Percentiles rank a stretch among this genome's conserved stretches.
These are phyloP conservation scores for Aspergillus novoparasiticus DNA, from an alignment of 2,329 filamentous ascomycete genomes.

Conservation along the genomic window DNA sequence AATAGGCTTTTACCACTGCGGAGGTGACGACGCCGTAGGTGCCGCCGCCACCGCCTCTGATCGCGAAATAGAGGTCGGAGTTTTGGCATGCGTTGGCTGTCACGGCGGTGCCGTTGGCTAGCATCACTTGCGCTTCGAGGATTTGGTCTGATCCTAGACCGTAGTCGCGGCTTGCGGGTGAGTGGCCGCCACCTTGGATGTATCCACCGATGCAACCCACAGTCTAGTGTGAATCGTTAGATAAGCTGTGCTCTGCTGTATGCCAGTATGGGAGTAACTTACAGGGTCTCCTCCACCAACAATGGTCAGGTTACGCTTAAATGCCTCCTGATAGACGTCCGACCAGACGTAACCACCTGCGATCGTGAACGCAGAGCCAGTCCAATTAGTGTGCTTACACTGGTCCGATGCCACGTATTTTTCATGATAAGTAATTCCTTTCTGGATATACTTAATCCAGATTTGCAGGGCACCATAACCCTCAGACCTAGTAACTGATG, in stretches of 20 bases:
- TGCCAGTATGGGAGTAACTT: neutral
- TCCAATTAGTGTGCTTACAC: slow-evolving; percentile 33
- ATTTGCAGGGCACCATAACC: slow-evolving; percentile 34
- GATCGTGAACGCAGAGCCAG: slow-evolving; percentile 38
- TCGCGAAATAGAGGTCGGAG: slow-evolving; percentile 33
- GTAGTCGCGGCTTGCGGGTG: slow-evolving; percentile 41
- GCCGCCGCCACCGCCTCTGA: slow-evolving; percentile 45
- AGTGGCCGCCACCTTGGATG: slow-evolving; percentile 47
- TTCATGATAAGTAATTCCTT: slow-evolving; percentile 31
- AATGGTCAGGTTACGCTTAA: slow-evolving; percentile 28
- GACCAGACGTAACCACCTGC: slow-evolving; percentile 25
- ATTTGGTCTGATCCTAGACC: slow-evolving; percentile 50
- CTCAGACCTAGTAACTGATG: slow-evolving; percentile 23
- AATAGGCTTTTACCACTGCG: slow-evolving; percentile 21
- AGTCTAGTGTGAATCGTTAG: slow-evolving; percentile 9
- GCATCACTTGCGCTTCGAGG: slow-evolving; percentile 46
- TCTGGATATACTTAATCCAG: slow-evolving; percentile 33
- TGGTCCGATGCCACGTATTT: slow-evolving; percentile 30
- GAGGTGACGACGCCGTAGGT: slow-evolving; percentile 30
- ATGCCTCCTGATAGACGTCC: slow-evolving; percentile 32
- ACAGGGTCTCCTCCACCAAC: slow-evolving; percentile 33
- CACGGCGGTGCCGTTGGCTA: slow-evolving; percentile 39
- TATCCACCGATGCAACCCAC: slow-evolving; percentile 39
- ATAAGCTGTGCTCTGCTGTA: neutral
- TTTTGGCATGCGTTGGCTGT: slow-evolving; percentile 39